Base-by-base conservation (phyloP, 1,139 yeast species). In the Saccharomyces hybrid region DNA sequence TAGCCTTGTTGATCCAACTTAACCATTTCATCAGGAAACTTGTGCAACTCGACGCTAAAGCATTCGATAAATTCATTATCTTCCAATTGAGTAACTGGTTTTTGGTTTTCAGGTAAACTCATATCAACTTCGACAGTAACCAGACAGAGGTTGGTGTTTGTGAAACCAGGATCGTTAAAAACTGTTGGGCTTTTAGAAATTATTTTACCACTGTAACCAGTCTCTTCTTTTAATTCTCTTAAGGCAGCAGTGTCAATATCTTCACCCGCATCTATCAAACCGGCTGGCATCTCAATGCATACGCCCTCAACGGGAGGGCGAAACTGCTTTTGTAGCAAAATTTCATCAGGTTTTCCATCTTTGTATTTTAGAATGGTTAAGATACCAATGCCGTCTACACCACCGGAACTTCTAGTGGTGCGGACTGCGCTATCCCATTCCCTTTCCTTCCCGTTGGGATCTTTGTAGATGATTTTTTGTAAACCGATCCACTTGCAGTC, bases 401-500 rank as follows among this genome's bases (percentile, higher is more conserved):
- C 66, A 13, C 81, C 81, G 8, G 84, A 74, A 5, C 85, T 82
- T 57, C 96, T 77, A 6, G 98, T 91, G 50, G 84, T 79, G 60
- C 99, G 78, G 1, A 88, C 81, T 2, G 96, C 95, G 80, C 84
- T 85, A 72, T 93, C 99, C 97, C 98, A 93, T 52, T 82, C 85
- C 48, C 77, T 61, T 51, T 59, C 64, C 5, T 60, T 69, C 0
- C 96, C 96, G 42, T 73, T 72, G 9, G 96, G 93, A 61, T 85
- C 90, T 16, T 67, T 64, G 70, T 89, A 91, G 56, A 82, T 78
- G 58, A 90, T 78, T 65, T 82, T 85, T 56, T 78, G 73, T 53
- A 82, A 69, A 51, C 81, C 79, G 50, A 83, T 79, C 85, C 88
- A 84, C 62, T 76, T 78, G 54, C 69, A 68, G 20, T 84, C 83